Base-by-base conservation (phyloP, 2,329 filamentous ascomycete species). In the Colletotrichum sp. region DNA sequence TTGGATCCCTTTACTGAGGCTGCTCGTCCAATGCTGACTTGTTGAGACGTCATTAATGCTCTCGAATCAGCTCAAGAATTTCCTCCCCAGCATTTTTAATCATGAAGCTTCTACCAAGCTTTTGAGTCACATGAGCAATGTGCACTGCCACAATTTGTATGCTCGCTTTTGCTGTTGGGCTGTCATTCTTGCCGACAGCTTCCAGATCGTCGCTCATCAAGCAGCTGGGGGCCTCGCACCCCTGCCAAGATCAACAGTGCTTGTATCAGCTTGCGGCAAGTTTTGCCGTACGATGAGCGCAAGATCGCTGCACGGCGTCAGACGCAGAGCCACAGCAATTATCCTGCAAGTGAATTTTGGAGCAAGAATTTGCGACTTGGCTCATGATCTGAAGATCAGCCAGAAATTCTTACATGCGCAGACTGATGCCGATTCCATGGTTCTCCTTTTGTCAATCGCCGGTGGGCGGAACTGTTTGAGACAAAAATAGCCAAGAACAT, bases 211-310 rank as follows among this genome's bases (percentile, higher is more conserved):
- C 24, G 55, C 44, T 21, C 18, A 39, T 36, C 12, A 24, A 18
- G 44, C n/a, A 52, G 44, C 44, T 30, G 26, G 26, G 15, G 44
- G 16, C 28, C 26, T 15, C 30, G n/a, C 32, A 49, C 63, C 55
- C 69, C 26, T 72, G 63, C 39, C 26, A 36, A 7, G 57, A 63
- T 39, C 36, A 24, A 15, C 28, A 24, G 63, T 55, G 55, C 68
- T 44, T 63, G 73, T 68, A 68, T 63, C 73, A 76, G 55, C 62
- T 24, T 32, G 63, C 73, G 57, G 69, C 69, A 72, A 34, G 36
- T 49, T 57, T 68, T 76, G 73, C 73, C 73, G 73, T 67, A 44
- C 39, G 12, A 52, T 32, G 44, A 49, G 63, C 21, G 44, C 8
- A 24, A 24, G 24, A 39, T 55, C 28, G 57, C 18, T n/a, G 8